Evolutionary conservation across 1,284 basidiomycete species (phyloP).

Genomic region (Gymnopus androsaceus): DNA sequence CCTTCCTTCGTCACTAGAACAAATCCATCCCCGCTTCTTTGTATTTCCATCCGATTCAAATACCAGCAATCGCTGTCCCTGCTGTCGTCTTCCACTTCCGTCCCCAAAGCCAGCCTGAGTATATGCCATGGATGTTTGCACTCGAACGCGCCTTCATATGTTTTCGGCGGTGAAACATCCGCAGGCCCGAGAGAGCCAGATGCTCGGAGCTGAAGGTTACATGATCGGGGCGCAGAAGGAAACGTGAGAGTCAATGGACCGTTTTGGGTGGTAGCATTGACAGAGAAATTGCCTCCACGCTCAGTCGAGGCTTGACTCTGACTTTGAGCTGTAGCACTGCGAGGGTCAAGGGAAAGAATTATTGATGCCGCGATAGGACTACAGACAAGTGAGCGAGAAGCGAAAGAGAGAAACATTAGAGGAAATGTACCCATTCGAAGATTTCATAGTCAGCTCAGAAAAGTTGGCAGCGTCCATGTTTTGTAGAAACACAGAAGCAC

Average conservation of each 20-base stretch:
- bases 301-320: background rate
- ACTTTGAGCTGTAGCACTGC: background rate
- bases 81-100: background rate
- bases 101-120: background rate
- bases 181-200: background rate
- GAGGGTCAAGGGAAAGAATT: background rate
- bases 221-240: slow-evolving; percentile 2
- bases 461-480: background rate
- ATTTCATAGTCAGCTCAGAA: background rate
- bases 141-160: slow-evolving; percentile 9
- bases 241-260: slow-evolving; percentile 3
- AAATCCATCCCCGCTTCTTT: background rate
- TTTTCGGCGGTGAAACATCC: slow-evolving; percentile 1
- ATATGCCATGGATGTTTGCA: background rate
- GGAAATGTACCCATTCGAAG: slow-evolving; percentile 4
- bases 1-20: slow-evolving; percentile 1
- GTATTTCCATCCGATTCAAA: background rate
- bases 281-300: slow-evolving; percentile 6
- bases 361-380: slow-evolving; percentile 7
- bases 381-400: background rate
- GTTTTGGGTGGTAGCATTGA: slow-evolving; percentile 1
- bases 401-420: background rate
- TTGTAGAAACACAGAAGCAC: slow-evolving; percentile 3
- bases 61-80: background rate
- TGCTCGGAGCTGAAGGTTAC: slow-evolving; percentile 10